phyloP scores from a whole-genome alignment of 2,329 filamentous ascomycete genomes.

The Colletotrichum phormii region DNA sequence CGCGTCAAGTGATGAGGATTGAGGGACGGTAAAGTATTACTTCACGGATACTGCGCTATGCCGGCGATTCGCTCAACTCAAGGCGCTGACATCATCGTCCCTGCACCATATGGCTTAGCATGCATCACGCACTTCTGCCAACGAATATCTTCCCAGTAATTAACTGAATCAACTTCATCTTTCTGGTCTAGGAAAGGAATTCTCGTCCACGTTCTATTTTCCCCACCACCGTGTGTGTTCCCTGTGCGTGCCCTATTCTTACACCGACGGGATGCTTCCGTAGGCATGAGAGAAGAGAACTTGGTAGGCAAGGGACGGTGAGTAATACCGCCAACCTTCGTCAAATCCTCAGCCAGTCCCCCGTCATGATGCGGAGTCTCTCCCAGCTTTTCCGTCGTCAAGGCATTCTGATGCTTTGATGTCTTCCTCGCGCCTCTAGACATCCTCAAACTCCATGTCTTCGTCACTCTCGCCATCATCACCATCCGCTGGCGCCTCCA shows the following conservation, averaged over 20 bases:
- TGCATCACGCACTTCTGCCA: background rate
- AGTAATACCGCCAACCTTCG: background rate
- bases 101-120: background rate
- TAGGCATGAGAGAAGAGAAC: background rate
- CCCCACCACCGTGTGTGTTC: background rate
- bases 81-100: conserved; percentile 24
- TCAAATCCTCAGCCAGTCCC: background rate
- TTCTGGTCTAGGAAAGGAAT: background rate
- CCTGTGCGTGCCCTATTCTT: background rate
- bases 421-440: conserved; percentile 44
- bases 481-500: conserved; percentile 60
- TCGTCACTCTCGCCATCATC: conserved; percentile 64
- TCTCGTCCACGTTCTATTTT: background rate
- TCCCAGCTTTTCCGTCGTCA: background rate
- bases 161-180: background rate
- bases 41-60: no score
- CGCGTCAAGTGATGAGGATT: background rate
- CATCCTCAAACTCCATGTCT: conserved; percentile 70
- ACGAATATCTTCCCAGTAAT: background rate
- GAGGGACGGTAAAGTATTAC: background rate
- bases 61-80: background rate
- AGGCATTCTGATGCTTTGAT: background rate
- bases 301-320: background rate
- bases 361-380: background rate
- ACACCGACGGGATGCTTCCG: background rate